Conservation (phyloP, 2,329 filamentous ascomycete genomes). For the Colletotrichum brevisporum region DNA sequence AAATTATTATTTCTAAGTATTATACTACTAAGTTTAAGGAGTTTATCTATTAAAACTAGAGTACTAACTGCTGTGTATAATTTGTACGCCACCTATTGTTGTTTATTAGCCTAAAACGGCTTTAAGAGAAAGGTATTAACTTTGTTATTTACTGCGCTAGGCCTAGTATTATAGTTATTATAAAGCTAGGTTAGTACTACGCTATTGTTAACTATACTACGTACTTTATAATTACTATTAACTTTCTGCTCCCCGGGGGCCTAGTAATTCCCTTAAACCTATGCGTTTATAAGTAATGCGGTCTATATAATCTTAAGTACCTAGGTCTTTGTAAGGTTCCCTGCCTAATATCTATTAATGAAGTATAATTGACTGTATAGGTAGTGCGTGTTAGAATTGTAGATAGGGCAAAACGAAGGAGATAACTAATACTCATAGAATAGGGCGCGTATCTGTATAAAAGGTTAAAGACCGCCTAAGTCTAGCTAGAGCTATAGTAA, state of each 20-base stretch:
- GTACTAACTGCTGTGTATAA: constrained; percentile 16
- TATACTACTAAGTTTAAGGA: constrained; percentile 24
- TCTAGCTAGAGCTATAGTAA: neutral
- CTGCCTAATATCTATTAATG: too few relatives aligned
- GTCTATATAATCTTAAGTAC: constrained; percentile 15
- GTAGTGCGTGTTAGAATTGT: neutral
- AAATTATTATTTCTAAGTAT: constrained; percentile 11
- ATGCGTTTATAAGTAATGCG: constrained; percentile 22
- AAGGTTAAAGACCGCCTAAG: neutral
- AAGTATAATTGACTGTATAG: neutral
- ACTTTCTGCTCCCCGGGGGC: constrained; percentile 29
- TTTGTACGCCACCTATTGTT: constrained; percentile 27
- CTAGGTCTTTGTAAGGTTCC: neutral
- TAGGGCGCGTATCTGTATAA: neutral
- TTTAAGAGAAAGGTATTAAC: constrained; percentile 24
- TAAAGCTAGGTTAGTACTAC: constrained; percentile 19
- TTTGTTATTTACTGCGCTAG: constrained; percentile 22
- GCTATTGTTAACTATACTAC: constrained; percentile 25
- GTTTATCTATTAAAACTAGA: constrained; percentile 13
- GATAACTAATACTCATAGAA: neutral
- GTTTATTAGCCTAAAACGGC: constrained; percentile 21
- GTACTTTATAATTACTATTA: constrained; percentile 28
- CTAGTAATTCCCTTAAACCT: constrained; percentile 13
- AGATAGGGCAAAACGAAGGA: constrained; percentile 3
- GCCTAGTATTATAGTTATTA: constrained; percentile 30